Conservation (phyloP, 2,329 filamentous ascomycete genomes). For the Triangularia verruculosa region DNA sequence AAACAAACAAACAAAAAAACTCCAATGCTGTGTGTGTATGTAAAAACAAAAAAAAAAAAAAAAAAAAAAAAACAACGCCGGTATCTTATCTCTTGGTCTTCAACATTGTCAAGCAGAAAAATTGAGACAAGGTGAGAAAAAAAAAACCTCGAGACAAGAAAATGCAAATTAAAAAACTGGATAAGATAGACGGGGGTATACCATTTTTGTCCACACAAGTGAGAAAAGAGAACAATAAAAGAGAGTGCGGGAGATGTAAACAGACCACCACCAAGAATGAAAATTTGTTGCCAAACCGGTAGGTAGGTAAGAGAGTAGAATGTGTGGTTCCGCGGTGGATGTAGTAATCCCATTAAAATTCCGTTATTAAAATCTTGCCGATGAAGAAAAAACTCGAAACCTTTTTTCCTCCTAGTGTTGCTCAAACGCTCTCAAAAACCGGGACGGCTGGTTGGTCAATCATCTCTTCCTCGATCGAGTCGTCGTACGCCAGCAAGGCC, state of each 20-base stretch:
- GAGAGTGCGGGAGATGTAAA: background rate
- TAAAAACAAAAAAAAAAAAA: slow-evolving; percentile 3
- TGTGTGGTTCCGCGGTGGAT: background rate
- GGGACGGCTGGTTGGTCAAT: background rate
- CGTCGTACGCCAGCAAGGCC: slow-evolving; percentile 68
- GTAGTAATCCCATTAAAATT: slow-evolving; percentile 4
- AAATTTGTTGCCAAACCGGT: background rate
- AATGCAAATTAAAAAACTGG: slow-evolving; percentile 22
- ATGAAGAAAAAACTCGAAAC: background rate
- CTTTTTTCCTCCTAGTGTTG: background rate
- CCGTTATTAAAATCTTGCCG: background rate
- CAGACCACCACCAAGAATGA: background rate
- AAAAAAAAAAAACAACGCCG: slow-evolving; percentile 12
- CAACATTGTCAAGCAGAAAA: background rate
- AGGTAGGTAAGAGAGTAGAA: too few species aligned
- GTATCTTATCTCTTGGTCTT: slow-evolving; percentile 12
- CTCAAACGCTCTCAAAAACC: background rate
- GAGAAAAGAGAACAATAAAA: background rate
- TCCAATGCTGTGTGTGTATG: background rate
- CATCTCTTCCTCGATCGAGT: slow-evolving; percentile 35
- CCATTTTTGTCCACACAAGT: slow-evolving; percentile 7
- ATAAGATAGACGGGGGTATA: slow-evolving; percentile 17
- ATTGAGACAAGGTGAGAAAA: too few species aligned
- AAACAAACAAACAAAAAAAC: slow-evolving; percentile 5
- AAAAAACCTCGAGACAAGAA: slow-evolving; percentile 10